Conservation (phyloP, 2,329 filamentous ascomycete genomes). For the Ploettnerulaceae sp. region DNA sequence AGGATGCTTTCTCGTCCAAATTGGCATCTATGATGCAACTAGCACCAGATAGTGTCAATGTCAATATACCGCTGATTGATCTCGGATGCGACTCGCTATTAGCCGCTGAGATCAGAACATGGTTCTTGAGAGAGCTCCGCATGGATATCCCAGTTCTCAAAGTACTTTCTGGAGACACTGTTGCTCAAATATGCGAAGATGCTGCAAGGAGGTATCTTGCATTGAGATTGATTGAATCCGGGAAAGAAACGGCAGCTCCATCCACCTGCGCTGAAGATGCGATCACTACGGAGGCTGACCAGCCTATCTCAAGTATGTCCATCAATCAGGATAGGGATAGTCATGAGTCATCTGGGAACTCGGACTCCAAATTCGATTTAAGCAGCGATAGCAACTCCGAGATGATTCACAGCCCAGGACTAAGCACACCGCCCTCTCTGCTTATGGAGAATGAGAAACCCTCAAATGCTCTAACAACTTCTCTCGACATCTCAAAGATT, state of each 20-base stretch:
- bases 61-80: constrained; percentile 21
- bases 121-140: constrained; percentile 43
- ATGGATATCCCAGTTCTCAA: constrained; percentile 25
- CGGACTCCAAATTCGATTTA: too few relatives aligned
- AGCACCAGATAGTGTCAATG: constrained; percentile 25
- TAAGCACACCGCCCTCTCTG: too few relatives aligned
- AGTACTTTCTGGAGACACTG: constrained; percentile 13
- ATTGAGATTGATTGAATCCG: not conserved
- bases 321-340: not conserved
- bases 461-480: too few relatives aligned
- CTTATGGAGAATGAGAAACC: too few relatives aligned
- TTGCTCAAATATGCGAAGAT: not conserved
- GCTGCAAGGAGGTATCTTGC: not conserved
- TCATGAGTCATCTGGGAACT: not conserved
- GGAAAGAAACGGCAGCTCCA: not conserved
- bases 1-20: constrained; percentile 30
- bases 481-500: too few relatives aligned
- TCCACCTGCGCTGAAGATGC: too few relatives aligned
- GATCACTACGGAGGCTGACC: not conserved
- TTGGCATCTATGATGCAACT: constrained; percentile 18
- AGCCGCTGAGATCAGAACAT: constrained; percentile 33
- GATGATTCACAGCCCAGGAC: not conserved
- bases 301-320: too few relatives aligned
- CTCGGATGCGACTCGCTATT: constrained; percentile 32
- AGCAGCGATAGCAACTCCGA: not conserved